phyloP scores from a whole-genome alignment of 192 early-diverging fungal genomes.

The Dimargaris cristalligena region DNA sequence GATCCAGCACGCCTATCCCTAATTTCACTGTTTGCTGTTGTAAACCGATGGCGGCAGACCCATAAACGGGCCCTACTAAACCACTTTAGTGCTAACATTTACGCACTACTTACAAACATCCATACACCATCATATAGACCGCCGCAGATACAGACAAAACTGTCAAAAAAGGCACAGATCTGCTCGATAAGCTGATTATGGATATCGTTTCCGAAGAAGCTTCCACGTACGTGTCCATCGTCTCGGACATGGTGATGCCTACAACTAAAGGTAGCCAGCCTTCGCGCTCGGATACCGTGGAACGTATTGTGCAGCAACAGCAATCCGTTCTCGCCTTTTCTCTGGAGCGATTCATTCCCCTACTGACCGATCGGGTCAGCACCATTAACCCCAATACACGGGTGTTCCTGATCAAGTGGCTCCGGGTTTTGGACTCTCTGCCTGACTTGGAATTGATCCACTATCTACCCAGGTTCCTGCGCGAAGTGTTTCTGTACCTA shows the following conservation, averaged over 20 bases:
- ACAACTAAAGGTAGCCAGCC: too few species aligned
- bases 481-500: constrained; percentile 77
- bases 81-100: too few species aligned
- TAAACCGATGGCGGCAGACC: too few species aligned
- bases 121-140: too few species aligned
- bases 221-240: constrained; percentile 38
- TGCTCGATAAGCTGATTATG: constrained; percentile 86
- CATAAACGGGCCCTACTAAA: too few species aligned
- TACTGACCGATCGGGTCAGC: constrained; percentile 82
- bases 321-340: constrained; percentile 48
- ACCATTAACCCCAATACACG: constrained; percentile 78
- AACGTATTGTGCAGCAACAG: neutral
- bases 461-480: constrained; percentile 85
- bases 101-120: too few species aligned
- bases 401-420: constrained; percentile 90
- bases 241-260: neutral
- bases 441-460: constrained; percentile 87
- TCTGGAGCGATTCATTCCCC: constrained; percentile 81
- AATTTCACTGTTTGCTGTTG: too few species aligned
- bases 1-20: neutral
- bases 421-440: constrained; percentile 75
- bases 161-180: constrained; percentile 88
- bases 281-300: too few species aligned
- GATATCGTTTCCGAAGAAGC: constrained; percentile 91
- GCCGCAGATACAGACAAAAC: constrained; percentile 76